Base-by-base conservation (phyloP, 257 asterid genomes). In the Nicotiana otophora region DNA sequence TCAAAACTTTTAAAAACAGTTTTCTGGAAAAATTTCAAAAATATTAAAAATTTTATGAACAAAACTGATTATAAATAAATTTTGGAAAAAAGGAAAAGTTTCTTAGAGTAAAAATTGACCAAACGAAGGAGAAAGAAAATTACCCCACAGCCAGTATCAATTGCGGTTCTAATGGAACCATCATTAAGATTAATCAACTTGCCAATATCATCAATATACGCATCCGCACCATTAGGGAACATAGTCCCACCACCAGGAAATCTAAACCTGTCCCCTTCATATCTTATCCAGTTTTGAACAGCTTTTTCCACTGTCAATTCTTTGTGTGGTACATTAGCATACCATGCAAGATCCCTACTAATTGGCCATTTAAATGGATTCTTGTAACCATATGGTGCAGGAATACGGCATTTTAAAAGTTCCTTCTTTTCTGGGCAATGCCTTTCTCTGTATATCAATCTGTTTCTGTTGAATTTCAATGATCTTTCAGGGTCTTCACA, bases 61-160 rank as follows among this genome's bases (percentile, higher is more conserved):
- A 23, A 23, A 23, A 23, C 26, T 23, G 26, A 23, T 23, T 23
- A 23, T 23, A 23, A 23, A 23, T 0, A 23, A 23, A 23, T 0
- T 23, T 23, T 23, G 26, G 26, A 23, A 23, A 23, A 23, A 23
- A 23, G 26, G 26, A 23, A 23, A 23, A 23, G 26, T 23, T 23
- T 23, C 26, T 23, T 23, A 23, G 26, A 60, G 46, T 17, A 19
- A 42, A 42, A 20, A 64, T 10, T 20, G 36, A 64, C 2, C 2
- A 26, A 64, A 10, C 5, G 19, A 12, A 23, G 36, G 28, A 34
- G 30, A 74, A 46, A 65, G 30, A 83, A 9, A 28, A 15, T 72
- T 84, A 84, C 87, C 78, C 87, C 84, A 74, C 87, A 84, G 57
- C 87, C 87, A 67, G 87, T 84, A 54, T 84, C 87, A 81, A 84